Evolutionary conservation across 495 filamentous ascomycete genomes (phyloP), one percentile per base, ranked within the genome.

Genomic region (Talaromyces ruber): DNA sequence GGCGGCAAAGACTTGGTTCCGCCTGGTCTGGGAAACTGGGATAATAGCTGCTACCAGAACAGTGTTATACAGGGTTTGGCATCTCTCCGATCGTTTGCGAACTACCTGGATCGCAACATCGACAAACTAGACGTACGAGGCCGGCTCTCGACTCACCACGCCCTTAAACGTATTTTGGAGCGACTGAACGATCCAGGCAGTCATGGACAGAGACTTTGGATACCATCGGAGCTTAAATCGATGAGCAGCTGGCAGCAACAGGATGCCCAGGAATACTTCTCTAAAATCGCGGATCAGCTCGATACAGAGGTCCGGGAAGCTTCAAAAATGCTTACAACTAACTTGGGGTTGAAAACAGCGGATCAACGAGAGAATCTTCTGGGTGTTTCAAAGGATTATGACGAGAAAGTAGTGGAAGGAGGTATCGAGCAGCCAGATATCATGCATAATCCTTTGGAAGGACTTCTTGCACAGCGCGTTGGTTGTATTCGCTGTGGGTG

Each of bases 11-110:
- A 75, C 16, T 71, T 71, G 34, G 64, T 72, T 28, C 91, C 91
- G 2, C 82, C 91, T 4, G 94, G 95, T 0, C 72, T 98, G 30
- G 90, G 90, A 18, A 99, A 99, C 68, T 88, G 84, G 77, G 87
- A 96, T 72, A 97, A 96, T 68, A 96, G 91, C 1, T 99, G 95
- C 73, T 99, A 94, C 69, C 93, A 98, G 76, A 99, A 99, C 70
- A 97, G 93, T 64, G 88, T 97, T 21, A 85, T 98, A 24, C 88
- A 97, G 70, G 88, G 88, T 12, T 79, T 98, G 39, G 87, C 93
- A 5, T 89, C 92, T 6, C 81, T 98, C 51, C 76, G 80, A 22
- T 78, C 85, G 4, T 75, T 96, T 16, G 76, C 78, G 6, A 65
- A 64, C 6, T 87, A 81, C 56, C 67, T 89, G 30, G 66, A 68